phyloP scores from a whole-genome alignment of 345 rosid genomes.

The Bruguiera sexangula region DNA sequence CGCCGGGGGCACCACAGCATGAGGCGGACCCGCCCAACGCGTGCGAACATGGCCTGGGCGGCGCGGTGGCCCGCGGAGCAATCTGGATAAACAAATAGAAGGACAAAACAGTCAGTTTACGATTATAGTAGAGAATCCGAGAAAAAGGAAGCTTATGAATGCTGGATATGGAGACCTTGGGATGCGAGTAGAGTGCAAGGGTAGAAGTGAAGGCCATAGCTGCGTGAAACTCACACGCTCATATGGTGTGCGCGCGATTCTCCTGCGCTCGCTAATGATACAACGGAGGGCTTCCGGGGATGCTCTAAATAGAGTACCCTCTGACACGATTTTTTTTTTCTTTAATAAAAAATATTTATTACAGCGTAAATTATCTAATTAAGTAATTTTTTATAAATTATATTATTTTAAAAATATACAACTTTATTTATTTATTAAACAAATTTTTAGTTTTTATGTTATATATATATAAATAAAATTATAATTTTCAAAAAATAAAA shows the following conservation, averaged over 20 bases:
- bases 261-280: slow-evolving; percentile 12
- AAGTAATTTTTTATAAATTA: no score
- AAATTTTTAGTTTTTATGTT: no score
- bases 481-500: no score
- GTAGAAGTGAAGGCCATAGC: slow-evolving; percentile 58
- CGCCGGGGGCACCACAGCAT: slow-evolving; percentile 14
- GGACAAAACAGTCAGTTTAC: background rate
- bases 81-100: slow-evolving; percentile 23
- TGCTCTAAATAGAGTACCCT: background rate
- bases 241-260: slow-evolving; percentile 20
- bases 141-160: background rate
- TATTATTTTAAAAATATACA: no score
- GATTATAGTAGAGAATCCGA: background rate
- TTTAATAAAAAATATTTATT: no score
- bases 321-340: no score
- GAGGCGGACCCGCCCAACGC: slow-evolving; percentile 19
- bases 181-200: slow-evolving; percentile 43
- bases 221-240: slow-evolving; percentile 25
- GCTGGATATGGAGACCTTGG: slow-evolving; percentile 34
- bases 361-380: no score
- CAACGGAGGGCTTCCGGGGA: slow-evolving; percentile 20
- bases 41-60: slow-evolving; percentile 22
- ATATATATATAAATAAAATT: no score
- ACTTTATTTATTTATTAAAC: no score
- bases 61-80: slow-evolving; percentile 24